phyloP scores from a whole-genome alignment of 306 rosid genomes.

The Styphnolobium japonicum region DNA sequence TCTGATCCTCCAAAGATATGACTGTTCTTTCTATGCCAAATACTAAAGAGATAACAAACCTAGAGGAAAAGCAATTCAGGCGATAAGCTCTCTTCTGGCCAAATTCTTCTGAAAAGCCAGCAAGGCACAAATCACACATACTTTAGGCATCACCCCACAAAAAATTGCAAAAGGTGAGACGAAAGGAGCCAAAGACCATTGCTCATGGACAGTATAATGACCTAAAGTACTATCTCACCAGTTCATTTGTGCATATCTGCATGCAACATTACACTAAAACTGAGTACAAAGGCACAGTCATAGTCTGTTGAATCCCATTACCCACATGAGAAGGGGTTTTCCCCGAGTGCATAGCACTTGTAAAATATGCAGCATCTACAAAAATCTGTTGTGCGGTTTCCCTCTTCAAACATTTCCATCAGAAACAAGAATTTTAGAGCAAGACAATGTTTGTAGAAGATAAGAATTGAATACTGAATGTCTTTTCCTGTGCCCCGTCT shows the following conservation, averaged over 20 bases:
- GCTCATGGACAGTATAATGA: not conserved
- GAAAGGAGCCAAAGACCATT: not conserved
- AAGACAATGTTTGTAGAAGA: not conserved
- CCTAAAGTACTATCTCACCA: not conserved
- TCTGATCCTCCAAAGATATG: not conserved
- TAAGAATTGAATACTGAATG: not conserved
- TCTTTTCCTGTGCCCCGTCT: not conserved
- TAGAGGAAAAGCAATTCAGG: not conserved
- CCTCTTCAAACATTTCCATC: not conserved
- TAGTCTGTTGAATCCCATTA: not conserved
- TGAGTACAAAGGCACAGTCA: not conserved
- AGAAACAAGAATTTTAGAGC: not conserved
- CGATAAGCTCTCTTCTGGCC: not conserved
- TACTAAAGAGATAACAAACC: not conserved
- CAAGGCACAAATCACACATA: not conserved
- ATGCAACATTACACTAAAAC: not conserved
- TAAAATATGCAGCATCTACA: not conserved
- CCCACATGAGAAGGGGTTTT: too few species aligned
- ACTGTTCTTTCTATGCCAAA: not conserved
- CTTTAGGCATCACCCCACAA: not conserved
- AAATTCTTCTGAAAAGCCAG: not conserved
- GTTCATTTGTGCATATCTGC: not conserved
- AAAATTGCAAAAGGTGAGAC: not conserved
- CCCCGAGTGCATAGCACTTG: not conserved
- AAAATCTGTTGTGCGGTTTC: not conserved